phyloP scores from a whole-genome alignment of 306 rosid species.

The Rosa persica region DNA sequence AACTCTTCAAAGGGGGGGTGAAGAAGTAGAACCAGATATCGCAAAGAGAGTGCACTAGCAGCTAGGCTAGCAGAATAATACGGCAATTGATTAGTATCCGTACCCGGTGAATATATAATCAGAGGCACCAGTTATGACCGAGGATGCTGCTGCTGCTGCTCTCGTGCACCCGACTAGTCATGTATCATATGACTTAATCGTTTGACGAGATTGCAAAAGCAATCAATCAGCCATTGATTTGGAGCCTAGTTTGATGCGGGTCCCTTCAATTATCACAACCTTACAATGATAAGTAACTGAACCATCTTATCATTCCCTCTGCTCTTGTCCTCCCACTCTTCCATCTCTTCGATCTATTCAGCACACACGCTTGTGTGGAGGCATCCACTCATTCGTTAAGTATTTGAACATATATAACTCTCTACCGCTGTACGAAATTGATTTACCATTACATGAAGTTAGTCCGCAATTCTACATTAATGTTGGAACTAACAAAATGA shows the following conservation, averaged over 20 bases:
- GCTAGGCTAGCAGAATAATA: background rate
- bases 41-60: background rate
- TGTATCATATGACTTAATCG: constrained; percentile 9
- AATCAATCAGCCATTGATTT: background rate
- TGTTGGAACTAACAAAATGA: too few species aligned
- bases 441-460: background rate
- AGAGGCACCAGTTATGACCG: background rate
- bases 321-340: constrained; percentile 16
- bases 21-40: background rate
- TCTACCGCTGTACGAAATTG: background rate
- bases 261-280: constrained; percentile 22
- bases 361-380: constrained; percentile 56
- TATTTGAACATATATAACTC: background rate
- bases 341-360: constrained; percentile 25
- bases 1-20: background rate
- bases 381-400: constrained; percentile 1
- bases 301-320: constrained; percentile 38
- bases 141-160: background rate
- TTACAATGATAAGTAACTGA: constrained; percentile 31
- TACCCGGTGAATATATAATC: background rate
- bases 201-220: background rate
- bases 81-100: background rate
- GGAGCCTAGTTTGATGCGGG: constrained; percentile 13
- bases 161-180: constrained; percentile 15
- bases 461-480: too few species aligned